Base-by-base conservation (phyloP, 2,329 filamentous ascomycete genomes). In the Aspergillus spinulosporus region DNA sequence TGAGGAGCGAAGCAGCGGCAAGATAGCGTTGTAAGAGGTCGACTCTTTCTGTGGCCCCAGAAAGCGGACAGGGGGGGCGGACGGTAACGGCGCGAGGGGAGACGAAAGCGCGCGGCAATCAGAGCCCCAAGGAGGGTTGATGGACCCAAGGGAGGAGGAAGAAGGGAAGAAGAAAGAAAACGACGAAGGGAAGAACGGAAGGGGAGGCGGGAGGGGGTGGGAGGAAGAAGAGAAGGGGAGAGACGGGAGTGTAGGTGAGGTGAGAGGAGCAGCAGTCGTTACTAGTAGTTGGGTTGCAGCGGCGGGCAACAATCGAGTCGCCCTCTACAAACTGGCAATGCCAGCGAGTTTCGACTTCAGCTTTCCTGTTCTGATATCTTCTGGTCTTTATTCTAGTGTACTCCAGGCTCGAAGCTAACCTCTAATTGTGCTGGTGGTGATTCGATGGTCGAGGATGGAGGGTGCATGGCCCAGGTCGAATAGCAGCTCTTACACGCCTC, bases 21-120 rank as follows among this genome's bases (percentile, higher is more conserved):
- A 59, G 60, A 59, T 60, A 59, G 65, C 52, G 49, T 54, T 54
- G 46, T 45, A 45, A 59, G 64, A 62, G 60, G 63, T 66, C 63
- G 40, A 56, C 46, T 52, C 57, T 56, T 54, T 50, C 49, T 46
- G 36, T 47, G 49, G 53, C 48, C 39, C 48, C 53, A 66, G 62
- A 63, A 64, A 65, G 61, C 62, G 63, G 66, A 67, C 59, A 60
- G 66, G 62, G 62, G 21, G 15, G 34, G 21, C 21, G 21, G n/a
- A 47, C n/a, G 63, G 57, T 37, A 44, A 52, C 46, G 60, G 61
- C 60, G 58, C 57, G 61, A 63, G 59, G 61, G 60, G 57, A 58
- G 54, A 60, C 51, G 54, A 59, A 48, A 56, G 57, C 43, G 48
- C 57, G 58, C 50, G 52, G 60, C 39, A 59, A 62, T 52, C 42